Evolutionary conservation across 2,329 filamentous ascomycete species (phyloP).

Genomic region (Ophiocordyceps australis): DNA sequence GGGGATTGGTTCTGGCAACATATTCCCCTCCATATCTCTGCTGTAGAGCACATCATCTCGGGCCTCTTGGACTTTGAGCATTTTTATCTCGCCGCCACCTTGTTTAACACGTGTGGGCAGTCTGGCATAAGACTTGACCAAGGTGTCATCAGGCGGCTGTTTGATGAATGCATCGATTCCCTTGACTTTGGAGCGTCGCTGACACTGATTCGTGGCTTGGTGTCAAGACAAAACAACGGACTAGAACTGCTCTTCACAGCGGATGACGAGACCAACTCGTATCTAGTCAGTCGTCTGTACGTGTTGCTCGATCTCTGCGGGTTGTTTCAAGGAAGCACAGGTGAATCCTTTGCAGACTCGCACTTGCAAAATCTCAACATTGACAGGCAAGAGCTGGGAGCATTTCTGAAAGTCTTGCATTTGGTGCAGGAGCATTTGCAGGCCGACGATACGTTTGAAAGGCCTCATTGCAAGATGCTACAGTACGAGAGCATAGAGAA

Average conservation of each 20-base stretch:
- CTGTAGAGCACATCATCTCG: slow-evolving; percentile 26
- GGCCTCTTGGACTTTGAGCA: slow-evolving; percentile 29
- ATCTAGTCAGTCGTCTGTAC: slow-evolving; percentile 12
- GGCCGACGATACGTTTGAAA: slow-evolving; percentile 1
- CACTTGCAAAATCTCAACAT: not conserved
- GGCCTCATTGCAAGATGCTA: slow-evolving; percentile 9
- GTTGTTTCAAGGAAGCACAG: no score
- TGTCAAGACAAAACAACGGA: no score
- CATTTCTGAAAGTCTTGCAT: no score
- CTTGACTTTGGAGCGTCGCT: slow-evolving; percentile 20
- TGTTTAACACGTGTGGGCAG: slow-evolving; percentile 20
- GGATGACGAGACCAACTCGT: slow-evolving; percentile 5
- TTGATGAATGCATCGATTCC: slow-evolving; percentile 21
- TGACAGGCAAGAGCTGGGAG: not conserved
- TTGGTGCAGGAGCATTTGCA: no score
- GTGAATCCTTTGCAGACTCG: no score
- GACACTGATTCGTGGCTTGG: slow-evolving; percentile 12
- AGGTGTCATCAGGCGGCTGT: slow-evolving; percentile 15
- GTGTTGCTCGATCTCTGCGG: slow-evolving; percentile 19
- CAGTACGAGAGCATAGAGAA: slow-evolving; percentile 16
- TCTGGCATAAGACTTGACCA: slow-evolving; percentile 13
- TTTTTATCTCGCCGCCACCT: slow-evolving; percentile 21
- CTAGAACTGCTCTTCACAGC: slow-evolving; percentile 7
- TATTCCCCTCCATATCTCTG: slow-evolving; percentile 14
- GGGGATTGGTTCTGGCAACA: slow-evolving; percentile 21